Evolutionary conservation across 2,329 filamentous ascomycete genomes (phyloP), one percentile per base, ranked within the genome.

Genomic region (Lanzia echinophila): DNA sequence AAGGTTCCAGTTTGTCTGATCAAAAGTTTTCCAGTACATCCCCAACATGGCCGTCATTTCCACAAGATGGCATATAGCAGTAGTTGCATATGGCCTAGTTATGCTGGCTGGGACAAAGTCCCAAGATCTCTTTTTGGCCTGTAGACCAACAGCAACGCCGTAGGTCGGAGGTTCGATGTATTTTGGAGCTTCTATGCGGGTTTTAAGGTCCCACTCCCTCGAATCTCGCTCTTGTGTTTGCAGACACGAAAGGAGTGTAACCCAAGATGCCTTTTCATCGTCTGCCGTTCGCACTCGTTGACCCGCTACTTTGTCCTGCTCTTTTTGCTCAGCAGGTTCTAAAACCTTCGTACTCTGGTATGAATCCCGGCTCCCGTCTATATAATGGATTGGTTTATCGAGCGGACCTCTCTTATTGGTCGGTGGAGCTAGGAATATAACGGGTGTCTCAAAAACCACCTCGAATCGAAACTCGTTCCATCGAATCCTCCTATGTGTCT

Each of bases 1-100:
- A 47, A 81, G 77, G 17, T 73, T 73, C 58, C 80, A 75, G 12
- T 67, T 67, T 8, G 67, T 73, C 33, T 76, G 71, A 59, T 81
- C 76, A 58, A 82, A 82, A 51, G 78, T 75, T 57, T 77, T 79
- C 79, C 79, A 83, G 65, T 83, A 74, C 7, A 83, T 71, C 7
- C 79, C 71, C 56, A 71, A 45, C 54, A 69, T 66, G 8, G 65
- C 60, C 54, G 67, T 67, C 51, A 71, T 64, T 39, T 70, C 64
- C 12, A 68, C 64, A 20, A 71, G 48, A 58, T 70, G 68, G 39
- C 65, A 67, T 5, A 71, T 61, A 10, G 67, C 68, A 15, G 66
- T 65, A 12, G 63, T 66, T 24, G 69, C 69, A 53, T 69, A 68
- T 19, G 69, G 69, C 49, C 33, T 68, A 1, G 67, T 67, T 22